Percentiles rank a stretch among this genome's conserved stretches.
Conservation (phyloP, 306 rosid genomes). For the Castanea sativa region DNA sequence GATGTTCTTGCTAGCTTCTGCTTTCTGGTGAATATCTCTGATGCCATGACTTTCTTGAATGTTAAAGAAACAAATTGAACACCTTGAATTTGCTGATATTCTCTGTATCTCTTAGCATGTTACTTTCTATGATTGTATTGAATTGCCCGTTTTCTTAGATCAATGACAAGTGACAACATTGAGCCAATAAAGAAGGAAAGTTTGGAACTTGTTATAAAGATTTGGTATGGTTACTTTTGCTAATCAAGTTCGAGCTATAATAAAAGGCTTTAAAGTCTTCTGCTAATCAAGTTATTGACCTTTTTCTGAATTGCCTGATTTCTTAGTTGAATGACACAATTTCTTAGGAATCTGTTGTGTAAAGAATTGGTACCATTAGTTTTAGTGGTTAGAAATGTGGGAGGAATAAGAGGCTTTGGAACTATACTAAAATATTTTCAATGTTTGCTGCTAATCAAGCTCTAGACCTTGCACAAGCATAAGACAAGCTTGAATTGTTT, state of each 20-base stretch:
- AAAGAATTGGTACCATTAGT: background rate
- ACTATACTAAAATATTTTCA: no score
- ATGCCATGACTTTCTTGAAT: background rate
- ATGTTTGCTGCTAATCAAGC: no score
- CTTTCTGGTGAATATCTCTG: conserved; percentile 1
- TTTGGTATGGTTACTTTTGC: no score
- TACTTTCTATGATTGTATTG: background rate
- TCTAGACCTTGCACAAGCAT: no score
- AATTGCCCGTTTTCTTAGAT: background rate
- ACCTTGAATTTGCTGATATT: background rate
- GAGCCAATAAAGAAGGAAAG: conserved; percentile 5
- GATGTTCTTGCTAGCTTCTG: background rate
- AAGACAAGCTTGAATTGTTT: background rate
- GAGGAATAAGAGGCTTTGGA: no score
- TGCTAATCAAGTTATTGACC: no score
- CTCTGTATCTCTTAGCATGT: background rate
- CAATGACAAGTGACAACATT: background rate
- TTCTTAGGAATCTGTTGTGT: background rate
- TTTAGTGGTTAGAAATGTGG: no score
- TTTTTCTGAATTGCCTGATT: background rate
- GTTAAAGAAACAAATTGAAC: background rate
- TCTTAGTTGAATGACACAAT: no score
- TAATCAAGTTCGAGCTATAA: no score
- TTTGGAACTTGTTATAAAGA: background rate
- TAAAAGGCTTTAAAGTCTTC: no score